A percentile compares a stretch with the other conserved stretches of the same genome.
phyloP scores from a whole-genome alignment of 257 asterid genomes.

The Marsdenia floribunda region DNA sequence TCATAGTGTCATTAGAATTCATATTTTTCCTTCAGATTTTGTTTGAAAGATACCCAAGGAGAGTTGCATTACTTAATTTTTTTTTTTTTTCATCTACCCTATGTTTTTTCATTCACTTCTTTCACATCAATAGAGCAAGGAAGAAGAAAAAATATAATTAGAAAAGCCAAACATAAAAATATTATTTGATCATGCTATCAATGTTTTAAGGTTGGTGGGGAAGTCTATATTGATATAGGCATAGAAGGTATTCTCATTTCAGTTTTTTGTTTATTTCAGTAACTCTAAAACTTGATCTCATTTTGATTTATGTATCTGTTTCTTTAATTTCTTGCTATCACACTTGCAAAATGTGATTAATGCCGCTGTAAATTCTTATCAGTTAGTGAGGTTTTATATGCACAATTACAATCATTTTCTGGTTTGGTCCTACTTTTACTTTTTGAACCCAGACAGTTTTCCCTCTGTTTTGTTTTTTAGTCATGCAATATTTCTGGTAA shows the following conservation, averaged over 20 bases:
- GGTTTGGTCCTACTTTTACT: too few species aligned
- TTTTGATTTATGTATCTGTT: not conserved
- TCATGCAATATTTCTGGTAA: too few species aligned
- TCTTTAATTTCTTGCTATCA: not conserved
- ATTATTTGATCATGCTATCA: not conserved
- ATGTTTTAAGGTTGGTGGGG: not conserved
- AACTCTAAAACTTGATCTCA: not conserved
- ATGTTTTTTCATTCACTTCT: not conserved
- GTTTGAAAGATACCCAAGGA: not conserved
- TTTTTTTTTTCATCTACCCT: too few species aligned
- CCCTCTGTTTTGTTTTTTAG: too few species aligned
- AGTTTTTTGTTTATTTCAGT: not conserved
- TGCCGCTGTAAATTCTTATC: not conserved
- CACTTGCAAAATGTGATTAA: not conserved
- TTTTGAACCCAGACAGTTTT: too few species aligned
- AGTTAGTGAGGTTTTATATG: not conserved
- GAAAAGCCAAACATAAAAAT: not conserved
- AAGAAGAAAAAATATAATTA: not conserved
- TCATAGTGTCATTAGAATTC: too few species aligned
- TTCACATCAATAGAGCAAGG: not conserved
- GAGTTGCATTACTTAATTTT: not conserved
- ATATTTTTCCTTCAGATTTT: not conserved
- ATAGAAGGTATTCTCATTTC: not conserved
- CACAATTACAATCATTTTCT: not conserved
- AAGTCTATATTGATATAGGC: not conserved